phyloP scores from a whole-genome alignment of 805 yeast species.

The Saccharomycopsis sp. region DNA sequence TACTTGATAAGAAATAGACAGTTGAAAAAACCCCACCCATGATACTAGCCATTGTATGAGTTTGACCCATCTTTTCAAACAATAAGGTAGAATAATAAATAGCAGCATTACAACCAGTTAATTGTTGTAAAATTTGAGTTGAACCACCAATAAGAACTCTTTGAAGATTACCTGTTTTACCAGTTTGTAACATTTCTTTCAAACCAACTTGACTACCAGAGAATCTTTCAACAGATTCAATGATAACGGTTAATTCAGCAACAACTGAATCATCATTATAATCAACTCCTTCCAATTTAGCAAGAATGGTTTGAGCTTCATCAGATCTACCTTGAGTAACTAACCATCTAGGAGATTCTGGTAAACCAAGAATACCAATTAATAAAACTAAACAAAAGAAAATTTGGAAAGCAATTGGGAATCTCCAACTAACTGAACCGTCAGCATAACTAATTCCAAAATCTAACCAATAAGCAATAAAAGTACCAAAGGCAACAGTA shows the following conservation, averaged over 20 bases:
- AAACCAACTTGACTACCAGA: constrained; percentile 30
- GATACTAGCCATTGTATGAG: constrained; percentile 42
- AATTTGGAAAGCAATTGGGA: constrained; percentile 68
- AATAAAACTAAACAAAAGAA: constrained; percentile 40
- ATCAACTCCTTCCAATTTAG: constrained; percentile 33
- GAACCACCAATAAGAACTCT: constrained; percentile 55
- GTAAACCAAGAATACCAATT: constrained; percentile 33
- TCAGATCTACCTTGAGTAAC: constrained; percentile 39
- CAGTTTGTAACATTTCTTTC: constrained; percentile 34
- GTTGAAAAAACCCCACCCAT: constrained; percentile 60
- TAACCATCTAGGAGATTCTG: constrained; percentile 71
- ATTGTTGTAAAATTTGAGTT: constrained; percentile 60
- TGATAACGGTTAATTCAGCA: constrained; percentile 31
- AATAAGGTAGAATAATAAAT: constrained; percentile 54
- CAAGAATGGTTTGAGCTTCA: constrained; percentile 40
- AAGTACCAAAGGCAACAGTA: constrained; percentile 61
- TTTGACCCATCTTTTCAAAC: constrained; percentile 39
- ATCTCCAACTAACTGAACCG: constrained; percentile 56
- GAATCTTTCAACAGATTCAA: constrained; percentile 41
- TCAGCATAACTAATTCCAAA: constrained; percentile 54
- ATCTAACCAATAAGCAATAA: constrained; percentile 67
- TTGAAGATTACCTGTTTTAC: constrained; percentile 51
- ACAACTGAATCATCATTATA: constrained; percentile 23
- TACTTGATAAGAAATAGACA: constrained; percentile 43
- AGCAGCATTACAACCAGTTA: constrained; percentile 63